Conservation (phyloP, 2,329 filamentous ascomycete genomes). For the Colletotrichum chrysophilum region DNA sequence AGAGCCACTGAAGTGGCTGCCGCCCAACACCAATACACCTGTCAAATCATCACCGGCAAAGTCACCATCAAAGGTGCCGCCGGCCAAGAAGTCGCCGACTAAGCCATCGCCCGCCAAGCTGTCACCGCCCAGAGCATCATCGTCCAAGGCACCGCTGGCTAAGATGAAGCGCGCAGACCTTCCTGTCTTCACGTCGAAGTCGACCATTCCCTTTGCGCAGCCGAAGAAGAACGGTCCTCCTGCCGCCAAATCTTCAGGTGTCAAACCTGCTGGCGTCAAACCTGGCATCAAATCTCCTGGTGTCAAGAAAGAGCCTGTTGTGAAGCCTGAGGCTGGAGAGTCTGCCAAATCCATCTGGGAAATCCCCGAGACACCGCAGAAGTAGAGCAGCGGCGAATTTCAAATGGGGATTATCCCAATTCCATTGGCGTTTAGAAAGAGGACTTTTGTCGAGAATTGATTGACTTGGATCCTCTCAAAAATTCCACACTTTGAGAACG, state of each 20-base stretch:
- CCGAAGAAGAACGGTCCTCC: background rate
- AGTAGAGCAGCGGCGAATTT: background rate
- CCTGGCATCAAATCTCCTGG: background rate
- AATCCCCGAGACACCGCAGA: slow-evolving; percentile 38
- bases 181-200: slow-evolving; percentile 44
- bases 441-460: background rate
- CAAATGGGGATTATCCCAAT: background rate
- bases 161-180: slow-evolving; percentile 40
- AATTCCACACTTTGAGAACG: background rate
- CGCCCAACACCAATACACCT: slow-evolving; percentile 49
- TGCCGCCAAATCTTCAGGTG: background rate
- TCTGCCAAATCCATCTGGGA: slow-evolving; percentile 32
- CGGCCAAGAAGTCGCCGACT: slow-evolving; percentile 36
- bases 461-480: background rate
- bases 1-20: slow-evolving; percentile 55
- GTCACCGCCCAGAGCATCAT: slow-evolving; percentile 26
- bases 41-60: background rate
- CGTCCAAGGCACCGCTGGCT: background rate
- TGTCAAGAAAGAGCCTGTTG: background rate
- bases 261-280: background rate
- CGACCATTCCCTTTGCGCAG: slow-evolving; percentile 54
- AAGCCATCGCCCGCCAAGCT: slow-evolving; percentile 37
- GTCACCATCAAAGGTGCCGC: slow-evolving; percentile 34
- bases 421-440: background rate
- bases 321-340: slow-evolving; percentile 9